These are phyloP conservation scores for Lactifluus piperatus DNA, from an alignment of 768 basidiomycete species.

Conservation along the genomic window DNA sequence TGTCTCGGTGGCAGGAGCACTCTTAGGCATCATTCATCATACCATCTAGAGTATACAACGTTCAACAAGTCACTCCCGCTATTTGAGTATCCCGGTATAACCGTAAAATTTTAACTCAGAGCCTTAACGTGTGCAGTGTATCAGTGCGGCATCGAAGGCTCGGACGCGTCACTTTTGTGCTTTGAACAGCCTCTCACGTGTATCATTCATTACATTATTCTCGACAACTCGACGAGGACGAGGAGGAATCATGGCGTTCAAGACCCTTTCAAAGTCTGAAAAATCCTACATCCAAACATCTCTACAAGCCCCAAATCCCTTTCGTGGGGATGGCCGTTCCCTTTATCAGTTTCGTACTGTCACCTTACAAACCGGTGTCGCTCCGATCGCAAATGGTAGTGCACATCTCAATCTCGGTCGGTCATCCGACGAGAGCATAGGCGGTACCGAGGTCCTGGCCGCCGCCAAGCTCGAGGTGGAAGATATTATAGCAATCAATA, in stretches of 20 bases:
- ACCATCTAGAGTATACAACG: background rate
- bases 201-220: too few species aligned
- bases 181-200: too few species aligned
- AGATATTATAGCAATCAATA: conserved; percentile 36
- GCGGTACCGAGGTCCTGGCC: conserved; percentile 71
- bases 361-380: conserved; percentile 66
- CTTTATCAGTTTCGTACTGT: conserved; percentile 60
- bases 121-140: too few species aligned
- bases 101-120: too few species aligned
- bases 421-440: conserved; percentile 42
- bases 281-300: conserved; percentile 66
- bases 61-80: background rate
- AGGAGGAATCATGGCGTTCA: conserved; percentile 20
- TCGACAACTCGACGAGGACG: too few species aligned
- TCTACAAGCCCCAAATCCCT: conserved; percentile 46
- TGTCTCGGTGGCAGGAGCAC: background rate
- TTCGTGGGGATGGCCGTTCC: conserved; percentile 71
- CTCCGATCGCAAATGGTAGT: conserved; percentile 79
- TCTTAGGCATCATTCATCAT: too few species aligned
- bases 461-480: conserved; percentile 78
- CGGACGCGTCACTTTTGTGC: background rate
- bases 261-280: conserved; percentile 63
- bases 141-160: too few species aligned
- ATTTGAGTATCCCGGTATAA: background rate
- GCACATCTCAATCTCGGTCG: conserved; percentile 66